Conservation (phyloP, 371 early-diverging fungal genomes). For the Mortierella sp. region DNA sequence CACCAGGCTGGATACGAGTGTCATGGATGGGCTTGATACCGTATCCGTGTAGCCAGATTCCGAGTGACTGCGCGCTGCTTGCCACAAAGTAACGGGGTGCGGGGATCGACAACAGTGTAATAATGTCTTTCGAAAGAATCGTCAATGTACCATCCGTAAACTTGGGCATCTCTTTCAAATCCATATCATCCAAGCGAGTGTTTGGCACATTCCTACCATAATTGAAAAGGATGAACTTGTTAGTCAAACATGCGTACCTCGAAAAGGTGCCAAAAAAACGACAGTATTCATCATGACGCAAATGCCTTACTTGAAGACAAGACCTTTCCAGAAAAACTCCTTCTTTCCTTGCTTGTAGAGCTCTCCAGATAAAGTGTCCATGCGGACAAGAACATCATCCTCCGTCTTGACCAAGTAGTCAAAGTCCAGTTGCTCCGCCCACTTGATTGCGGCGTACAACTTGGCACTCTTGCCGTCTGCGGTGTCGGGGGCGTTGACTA, state of each 20-base stretch:
- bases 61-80: slow-evolving; percentile 73
- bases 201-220: slow-evolving; percentile 64
- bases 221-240: neutral
- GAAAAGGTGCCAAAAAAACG: neutral
- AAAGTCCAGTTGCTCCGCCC: slow-evolving; percentile 68
- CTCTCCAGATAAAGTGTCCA: slow-evolving; percentile 52
- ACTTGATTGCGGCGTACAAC: slow-evolving; percentile 68
- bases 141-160: slow-evolving; percentile 74
- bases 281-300: neutral
- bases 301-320: slow-evolving; percentile 69
- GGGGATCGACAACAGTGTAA: slow-evolving; percentile 65
- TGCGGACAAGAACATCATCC: slow-evolving; percentile 54
- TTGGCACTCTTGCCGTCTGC: slow-evolving; percentile 67
- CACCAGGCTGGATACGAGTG: slow-evolving; percentile 71
- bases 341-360: slow-evolving; percentile 49
- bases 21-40: slow-evolving; percentile 71
- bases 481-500: slow-evolving; percentile 64
- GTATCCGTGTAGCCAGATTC: slow-evolving; percentile 73
- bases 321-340: slow-evolving; percentile 60
- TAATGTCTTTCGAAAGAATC: slow-evolving; percentile 70
- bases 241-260: neutral
- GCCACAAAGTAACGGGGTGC: slow-evolving; percentile 70
- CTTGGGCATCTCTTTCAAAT: slow-evolving; percentile 52
- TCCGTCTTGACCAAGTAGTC: slow-evolving; percentile 64
- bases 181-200: slow-evolving; percentile 57